These are phyloP conservation scores for Termitomyces sp. DNA, from an alignment of 768 basidiomycete genomes.

Conservation along the genomic window DNA sequence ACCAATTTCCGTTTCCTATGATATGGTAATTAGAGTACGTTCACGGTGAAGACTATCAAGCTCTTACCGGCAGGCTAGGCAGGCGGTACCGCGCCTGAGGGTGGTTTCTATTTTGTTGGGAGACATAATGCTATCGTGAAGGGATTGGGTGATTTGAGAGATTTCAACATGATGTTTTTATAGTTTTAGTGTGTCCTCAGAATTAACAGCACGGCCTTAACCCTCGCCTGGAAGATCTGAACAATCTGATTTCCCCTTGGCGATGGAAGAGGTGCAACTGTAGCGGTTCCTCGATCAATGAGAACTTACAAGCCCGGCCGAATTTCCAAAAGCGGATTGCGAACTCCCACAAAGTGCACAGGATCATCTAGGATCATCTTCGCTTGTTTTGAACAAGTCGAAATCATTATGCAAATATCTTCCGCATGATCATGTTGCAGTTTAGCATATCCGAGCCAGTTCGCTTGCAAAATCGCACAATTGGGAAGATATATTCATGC, in stretches of 20 bases:
- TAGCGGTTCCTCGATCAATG: not conserved
- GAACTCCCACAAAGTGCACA: not conserved
- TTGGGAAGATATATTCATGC: not conserved
- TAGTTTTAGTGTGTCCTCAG: not conserved
- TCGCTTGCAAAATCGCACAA: not conserved
- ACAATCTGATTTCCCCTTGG: slow-evolving; percentile 1
- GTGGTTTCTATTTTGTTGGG: slow-evolving; percentile 18
- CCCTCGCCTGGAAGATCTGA: slow-evolving; percentile 8
- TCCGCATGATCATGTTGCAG: not conserved
- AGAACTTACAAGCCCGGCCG: slow-evolving; percentile 9
- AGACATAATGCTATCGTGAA: slow-evolving; percentile 9
- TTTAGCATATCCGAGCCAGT: not conserved
- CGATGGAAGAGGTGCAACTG: not conserved
- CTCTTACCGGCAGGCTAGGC: slow-evolving; percentile 41
- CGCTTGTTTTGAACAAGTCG: not conserved
- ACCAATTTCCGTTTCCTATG: slow-evolving; percentile 43
- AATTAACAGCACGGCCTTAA: slow-evolving; percentile 4
- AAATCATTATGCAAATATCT: not conserved
- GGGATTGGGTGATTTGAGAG: not conserved
- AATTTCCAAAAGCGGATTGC: slow-evolving; percentile 6
- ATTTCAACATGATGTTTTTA: slow-evolving; percentile 1
- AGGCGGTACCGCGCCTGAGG: slow-evolving; percentile 39
- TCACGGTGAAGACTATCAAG: not conserved
- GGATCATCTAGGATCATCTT: not conserved
- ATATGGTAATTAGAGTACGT: not conserved